A percentile compares a stretch with the other conserved stretches of the same genome.
Evolutionary conservation across 129 eudicot genomes (phyloP).

Genomic region (Deinandra increscens): DNA sequence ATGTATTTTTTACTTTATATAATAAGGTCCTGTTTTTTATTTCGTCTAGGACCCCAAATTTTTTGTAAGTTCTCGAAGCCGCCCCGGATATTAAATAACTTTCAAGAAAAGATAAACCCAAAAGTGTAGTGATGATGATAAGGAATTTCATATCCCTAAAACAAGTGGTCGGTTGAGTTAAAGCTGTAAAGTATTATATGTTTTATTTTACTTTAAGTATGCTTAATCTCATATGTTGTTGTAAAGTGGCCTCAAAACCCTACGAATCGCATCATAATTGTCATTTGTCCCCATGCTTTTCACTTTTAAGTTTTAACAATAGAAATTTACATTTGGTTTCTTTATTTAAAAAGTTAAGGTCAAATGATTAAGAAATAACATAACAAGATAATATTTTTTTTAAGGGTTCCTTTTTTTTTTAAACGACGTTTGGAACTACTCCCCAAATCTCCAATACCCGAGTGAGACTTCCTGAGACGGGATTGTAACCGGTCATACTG

Average conservation of each 20-base stretch:
- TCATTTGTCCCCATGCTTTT: slow-evolving; percentile 36
- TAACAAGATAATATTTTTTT: no score
- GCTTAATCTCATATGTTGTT: slow-evolving; percentile 23
- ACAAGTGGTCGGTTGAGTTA: slow-evolving; percentile 21
- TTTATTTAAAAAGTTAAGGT: background rate
- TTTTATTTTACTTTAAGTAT: slow-evolving; percentile 11
- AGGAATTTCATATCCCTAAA: slow-evolving; percentile 17
- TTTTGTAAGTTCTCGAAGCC: no score
- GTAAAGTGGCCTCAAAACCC: slow-evolving; percentile 29
- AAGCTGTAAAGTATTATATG: slow-evolving; percentile 32
- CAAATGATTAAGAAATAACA: background rate
- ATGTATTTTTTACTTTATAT: no score
- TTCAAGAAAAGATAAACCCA: background rate
- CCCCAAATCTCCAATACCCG: no score
- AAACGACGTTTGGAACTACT: no score
- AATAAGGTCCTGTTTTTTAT: no score
- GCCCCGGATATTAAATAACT: background rate
- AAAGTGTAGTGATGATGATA: slow-evolving; percentile 11
- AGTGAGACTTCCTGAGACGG: no score
- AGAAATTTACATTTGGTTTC: background rate
- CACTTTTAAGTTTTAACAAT: slow-evolving; percentile 11
- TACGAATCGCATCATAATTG: slow-evolving; percentile 35
- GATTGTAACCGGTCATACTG: no score
- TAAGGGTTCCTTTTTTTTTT: no score
- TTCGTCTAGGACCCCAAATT: no score